A percentile compares a stretch with the other conserved stretches of the same genome.
phyloP scores from a whole-genome alignment of 495 filamentous ascomycete genomes.

The Talaromyces thailandensis region DNA sequence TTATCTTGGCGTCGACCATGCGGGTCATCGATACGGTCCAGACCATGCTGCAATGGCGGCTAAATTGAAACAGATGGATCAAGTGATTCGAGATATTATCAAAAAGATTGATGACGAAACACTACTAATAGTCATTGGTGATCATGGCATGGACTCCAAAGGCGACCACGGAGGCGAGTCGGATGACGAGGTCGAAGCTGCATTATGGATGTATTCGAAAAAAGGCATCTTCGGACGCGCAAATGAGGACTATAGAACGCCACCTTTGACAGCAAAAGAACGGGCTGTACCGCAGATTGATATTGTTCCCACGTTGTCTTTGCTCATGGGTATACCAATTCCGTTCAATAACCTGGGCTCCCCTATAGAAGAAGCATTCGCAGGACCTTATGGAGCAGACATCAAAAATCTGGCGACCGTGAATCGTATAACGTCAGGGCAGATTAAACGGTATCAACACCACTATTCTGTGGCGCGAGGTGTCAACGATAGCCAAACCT shows the following conservation, averaged over 20 bases:
- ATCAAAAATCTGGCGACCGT: constrained; percentile 69
- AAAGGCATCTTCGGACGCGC: constrained; percentile 71
- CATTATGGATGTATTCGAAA: constrained; percentile 97
- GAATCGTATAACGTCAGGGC: constrained; percentile 68
- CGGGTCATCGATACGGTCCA: constrained; percentile 91
- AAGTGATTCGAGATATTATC: constrained; percentile 62
- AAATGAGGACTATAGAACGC: constrained; percentile 45
- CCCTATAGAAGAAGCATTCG: constrained; percentile 91
- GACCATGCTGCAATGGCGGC: constrained; percentile 85
- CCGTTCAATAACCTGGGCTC: constrained; percentile 96
- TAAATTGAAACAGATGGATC: constrained; percentile 89
- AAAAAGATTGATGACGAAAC: constrained; percentile 72
- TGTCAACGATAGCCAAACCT: constrained; percentile 47
- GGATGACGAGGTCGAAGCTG: constrained; percentile 87
- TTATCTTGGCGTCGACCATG: constrained; percentile 93
- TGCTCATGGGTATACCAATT: constrained; percentile 84
- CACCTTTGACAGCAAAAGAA: constrained; percentile 66
- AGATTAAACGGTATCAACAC: constrained; percentile 80
- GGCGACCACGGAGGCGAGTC: constrained; percentile 97
- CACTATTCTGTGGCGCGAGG: constrained; percentile 54
- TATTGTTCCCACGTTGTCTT: constrained; percentile 80
- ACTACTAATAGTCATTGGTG: constrained; percentile 89
- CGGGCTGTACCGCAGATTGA: constrained; percentile 91
- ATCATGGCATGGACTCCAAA: constrained; percentile 97
- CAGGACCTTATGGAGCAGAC: constrained; percentile 53